A percentile compares a stretch with the other conserved stretches of the same genome.
Conservation (phyloP, 208 protist genomes). For the Herpetomonas samuelpessoai region DNA sequence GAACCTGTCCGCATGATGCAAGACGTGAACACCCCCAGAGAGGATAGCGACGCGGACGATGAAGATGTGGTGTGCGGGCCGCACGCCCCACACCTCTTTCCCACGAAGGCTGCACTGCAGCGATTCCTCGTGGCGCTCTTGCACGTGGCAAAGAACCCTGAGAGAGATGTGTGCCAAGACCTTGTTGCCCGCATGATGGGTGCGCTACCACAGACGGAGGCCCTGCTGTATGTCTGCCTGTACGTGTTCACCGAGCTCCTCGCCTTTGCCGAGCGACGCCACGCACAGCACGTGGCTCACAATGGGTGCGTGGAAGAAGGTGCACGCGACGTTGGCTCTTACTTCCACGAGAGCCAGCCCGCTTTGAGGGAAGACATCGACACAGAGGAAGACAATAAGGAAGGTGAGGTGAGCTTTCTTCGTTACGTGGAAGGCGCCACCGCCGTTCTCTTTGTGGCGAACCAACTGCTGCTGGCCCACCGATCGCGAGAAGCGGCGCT, state of each 20-base stretch:
- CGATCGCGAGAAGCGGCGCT: slow-evolving; percentile 1
- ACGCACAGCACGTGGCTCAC: too few species aligned
- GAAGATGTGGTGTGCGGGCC: slow-evolving; percentile 14
- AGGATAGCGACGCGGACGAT: not conserved
- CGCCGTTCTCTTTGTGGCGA: slow-evolving; percentile 20
- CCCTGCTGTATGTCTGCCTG: slow-evolving; percentile 20
- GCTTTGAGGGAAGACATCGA: too few species aligned
- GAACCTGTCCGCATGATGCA: too few species aligned
- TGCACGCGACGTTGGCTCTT: too few species aligned
- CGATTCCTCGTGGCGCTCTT: slow-evolving; percentile 21
- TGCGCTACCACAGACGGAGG: slow-evolving; percentile 31
- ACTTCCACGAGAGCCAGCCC: too few species aligned
- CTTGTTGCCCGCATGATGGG: slow-evolving; percentile 26
- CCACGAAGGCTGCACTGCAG: slow-evolving; percentile 8
- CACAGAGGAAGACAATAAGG: too few species aligned
- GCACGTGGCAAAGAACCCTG: slow-evolving; percentile 7
- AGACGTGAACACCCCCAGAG: too few species aligned
- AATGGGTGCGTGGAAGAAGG: too few species aligned
- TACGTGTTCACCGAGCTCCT: slow-evolving; percentile 22
- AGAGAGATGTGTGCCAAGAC: not conserved
- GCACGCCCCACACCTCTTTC: slow-evolving; percentile 32
- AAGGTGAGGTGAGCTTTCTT: not conserved
- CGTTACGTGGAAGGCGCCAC: slow-evolving; percentile 8
- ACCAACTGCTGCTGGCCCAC: slow-evolving; percentile 14
- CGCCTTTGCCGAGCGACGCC: not conserved